Base-by-base conservation (phyloP, 176 grass and related monocot species). In the Zea luxurians region DNA sequence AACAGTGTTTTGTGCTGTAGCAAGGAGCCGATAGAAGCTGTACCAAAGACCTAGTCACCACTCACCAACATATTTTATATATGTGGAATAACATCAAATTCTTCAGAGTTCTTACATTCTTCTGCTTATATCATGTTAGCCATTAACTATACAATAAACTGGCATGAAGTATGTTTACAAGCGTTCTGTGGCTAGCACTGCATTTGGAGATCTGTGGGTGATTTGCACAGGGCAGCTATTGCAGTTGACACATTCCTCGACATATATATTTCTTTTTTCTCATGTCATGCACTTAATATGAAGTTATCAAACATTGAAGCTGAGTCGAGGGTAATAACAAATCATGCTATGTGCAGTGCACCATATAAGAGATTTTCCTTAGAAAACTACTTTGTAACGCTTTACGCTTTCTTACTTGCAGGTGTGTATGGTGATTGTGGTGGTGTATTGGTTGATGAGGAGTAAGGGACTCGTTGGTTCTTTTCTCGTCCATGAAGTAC, bases 371-470 rank as follows among this genome's bases (percentile, higher is more conserved):
- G n/a, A 52, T 57, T 60, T 61, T 81, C 54, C 3, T 21, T 18
- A 40, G 44, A 66, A 0, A 38, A 17, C 15, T 61, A 49, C 2
- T 49, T 44, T 42, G 1, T 81, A 36, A 84, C 36, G 20, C 4
- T 20, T 20, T 42, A 84, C 36, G 20, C 4, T 20, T 20, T 42
- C 17, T 53, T 69, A 34, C 15, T 74, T 79, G 10, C 85, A 97
- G 94, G 94, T 90, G 91, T 97, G 42, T 97, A 97, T 71, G 94
- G 94, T 82, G 91, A 97, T 83, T 97, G 91, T 86, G 69, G 73
- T 67, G 89, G 91, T 37, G 82, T 70, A 49, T 92, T 69, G 85
- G 91, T 97, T 85, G 77, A 92, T 9, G 94, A 97, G 78, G 82
- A 93, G 94, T 97, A 83, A 92, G 81, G 55, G 37, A 17, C 38